Base-by-base conservation (phyloP, 805 yeast species). In the Limtongia smithiae region DNA sequence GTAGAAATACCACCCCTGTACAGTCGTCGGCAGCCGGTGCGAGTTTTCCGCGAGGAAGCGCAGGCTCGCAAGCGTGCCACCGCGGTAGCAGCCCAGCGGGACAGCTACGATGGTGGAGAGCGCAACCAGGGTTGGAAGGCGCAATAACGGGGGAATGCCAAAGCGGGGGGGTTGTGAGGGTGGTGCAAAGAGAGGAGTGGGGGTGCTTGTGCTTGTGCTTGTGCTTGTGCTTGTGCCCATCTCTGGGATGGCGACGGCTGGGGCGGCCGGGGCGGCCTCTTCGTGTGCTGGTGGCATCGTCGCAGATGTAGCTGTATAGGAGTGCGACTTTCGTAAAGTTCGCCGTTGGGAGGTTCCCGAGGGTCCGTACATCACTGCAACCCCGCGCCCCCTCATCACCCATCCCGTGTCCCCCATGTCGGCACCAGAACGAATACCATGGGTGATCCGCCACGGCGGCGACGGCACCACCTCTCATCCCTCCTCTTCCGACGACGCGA, bases 1-100 rank as follows among this genome's bases (percentile, higher is more conserved):
- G 66, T 87, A 87, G 63, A 82, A 83, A 62, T 83, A 87, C 96
- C 95, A 87, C 0, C 91, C 93, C 18, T 87, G 89, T 46, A 79
- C 82, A 0, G 83, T 79, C 20, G 66, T 73, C 6, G 96, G 96
- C 49, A 88, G 68, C 44, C 96, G 65, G 62, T 87, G 95, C 12
- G 93, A 83, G 61, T 87, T 87, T 58, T 85, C 86, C 2, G 90
- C 88, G 40, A 87, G 70, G 59, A 77, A 87, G 37, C 79, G 73
- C 37, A 81, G 66, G 1, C 84, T 77, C 0, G 85, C 70, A 1
- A 63, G 55, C 45, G 73, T 72, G 59, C 78, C 78, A 3, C 91
- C 91, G 14, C 72, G 68, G 46, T 76, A 74, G 60, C 82, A 72
- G 7, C 94, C 94, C 3, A 51, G 31, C 15, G 58, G 58, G 6